Base-by-base conservation (phyloP, 176 grass and related monocot genomes). In the Dactylis glomerata region DNA sequence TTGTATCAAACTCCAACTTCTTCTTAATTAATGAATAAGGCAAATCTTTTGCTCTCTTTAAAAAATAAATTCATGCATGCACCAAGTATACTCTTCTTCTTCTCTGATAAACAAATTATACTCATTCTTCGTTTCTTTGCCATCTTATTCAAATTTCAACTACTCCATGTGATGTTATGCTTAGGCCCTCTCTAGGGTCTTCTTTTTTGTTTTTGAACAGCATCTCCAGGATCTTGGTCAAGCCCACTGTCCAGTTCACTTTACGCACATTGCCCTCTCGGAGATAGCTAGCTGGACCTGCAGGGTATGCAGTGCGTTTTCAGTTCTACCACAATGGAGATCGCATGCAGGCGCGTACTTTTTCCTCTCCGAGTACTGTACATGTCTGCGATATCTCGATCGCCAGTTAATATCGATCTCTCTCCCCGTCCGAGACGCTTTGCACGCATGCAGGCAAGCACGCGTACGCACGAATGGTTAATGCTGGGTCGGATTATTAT, bases 401-500 rank as follows among this genome's bases (percentile, higher is more conserved):
- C 4, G 5, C 10, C 8, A 10, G 51, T 47, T 81, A 49, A 76
- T 68, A 59, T 20, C 47, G 61, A 26, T 41, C 57, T 54, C 68
- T 84, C 36, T 16, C 41, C 19, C 17, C 50, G 19, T n/a, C 51
- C 54, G 7, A 6, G 2, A 32, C 47, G 2, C 6, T 49, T 49
- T 81, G 78, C 78, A 77, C 82, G 77, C 61, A 47, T 52, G 81
- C 42, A 30, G 80, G 23, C 52, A 51, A 73, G 47, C 44, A 16
- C 36, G 64, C 26, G 37, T 58, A 32, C 6, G 67, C 24, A 27
- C 23, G 36, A 34, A 13, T 16, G 80, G 80, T 56, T 77, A 61
- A 88, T 61, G 50, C 80, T 16, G 68, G 57, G 78, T 16, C 17
- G 41, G 26, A 20, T 24, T 16, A 24, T 38, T 28, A 65, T 65